These are phyloP conservation scores for Papiliotrema flavescens DNA, from an alignment of 1,284 basidiomycete species.

Conservation along the genomic window DNA sequence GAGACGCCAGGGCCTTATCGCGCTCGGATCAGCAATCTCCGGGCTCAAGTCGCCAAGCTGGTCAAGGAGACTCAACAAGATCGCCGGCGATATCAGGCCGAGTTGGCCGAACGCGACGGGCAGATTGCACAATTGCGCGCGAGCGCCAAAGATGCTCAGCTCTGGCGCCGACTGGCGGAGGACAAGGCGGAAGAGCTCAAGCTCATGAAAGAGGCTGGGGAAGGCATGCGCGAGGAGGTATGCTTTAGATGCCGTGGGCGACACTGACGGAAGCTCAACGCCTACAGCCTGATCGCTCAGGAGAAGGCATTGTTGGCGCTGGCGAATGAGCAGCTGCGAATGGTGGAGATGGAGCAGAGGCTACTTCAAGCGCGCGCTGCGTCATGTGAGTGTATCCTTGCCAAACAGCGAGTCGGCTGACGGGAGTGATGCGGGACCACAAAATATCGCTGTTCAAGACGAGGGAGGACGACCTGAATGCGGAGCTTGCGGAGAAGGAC, in stretches of 20 bases:
- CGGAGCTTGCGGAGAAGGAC: conserved; percentile 29
- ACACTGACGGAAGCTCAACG: conserved; percentile 23
- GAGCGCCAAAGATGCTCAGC: conserved; percentile 8
- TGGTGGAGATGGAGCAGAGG: conserved; percentile 36
- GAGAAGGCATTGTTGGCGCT: conserved; percentile 38
- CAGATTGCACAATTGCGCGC: conserved; percentile 3
- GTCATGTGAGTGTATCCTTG: conserved; percentile 15
- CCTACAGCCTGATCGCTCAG: conserved; percentile 29
- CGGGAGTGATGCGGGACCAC: conserved; percentile 37
- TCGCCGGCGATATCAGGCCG: conserved; percentile 21
- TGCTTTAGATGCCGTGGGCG: not conserved
- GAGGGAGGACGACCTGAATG: conserved; percentile 29
- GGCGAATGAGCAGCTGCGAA: conserved; percentile 35
- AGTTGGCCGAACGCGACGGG: conserved; percentile 11
- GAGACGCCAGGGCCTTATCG: conserved; percentile 35
- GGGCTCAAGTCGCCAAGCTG: conserved; percentile 33
- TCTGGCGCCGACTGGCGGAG: conserved; percentile 3
- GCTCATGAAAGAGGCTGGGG: conserved; percentile 18
- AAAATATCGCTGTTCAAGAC: conserved; percentile 35
- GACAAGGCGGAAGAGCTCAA: conserved; percentile 17
- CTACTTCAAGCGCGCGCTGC: conserved; percentile 27
- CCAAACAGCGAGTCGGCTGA: not conserved
- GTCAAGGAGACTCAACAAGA: conserved; percentile 30
- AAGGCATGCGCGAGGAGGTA: conserved; percentile 40
- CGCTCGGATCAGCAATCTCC: conserved; percentile 31